phyloP scores from a whole-genome alignment of 805 yeast species.

The Hanseniaspora lachancei region DNA sequence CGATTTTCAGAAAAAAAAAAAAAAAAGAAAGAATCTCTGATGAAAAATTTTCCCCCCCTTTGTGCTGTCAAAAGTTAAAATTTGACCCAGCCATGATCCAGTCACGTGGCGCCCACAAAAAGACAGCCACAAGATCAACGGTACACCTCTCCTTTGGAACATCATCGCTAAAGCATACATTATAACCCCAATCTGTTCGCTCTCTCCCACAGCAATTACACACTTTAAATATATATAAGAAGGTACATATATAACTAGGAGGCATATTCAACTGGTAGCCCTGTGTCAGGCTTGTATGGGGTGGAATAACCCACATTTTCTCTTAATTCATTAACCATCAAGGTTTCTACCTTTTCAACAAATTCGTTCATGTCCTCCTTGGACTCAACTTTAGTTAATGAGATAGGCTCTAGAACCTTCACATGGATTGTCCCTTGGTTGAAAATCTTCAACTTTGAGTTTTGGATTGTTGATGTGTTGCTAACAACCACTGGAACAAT shows the following conservation, averaged over 20 bases:
- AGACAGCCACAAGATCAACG: background rate
- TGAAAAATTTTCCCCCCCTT: background rate
- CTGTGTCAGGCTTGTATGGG: slow-evolving; percentile 23
- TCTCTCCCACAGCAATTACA: background rate
- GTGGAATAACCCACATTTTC: slow-evolving; percentile 29
- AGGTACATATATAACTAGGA: background rate
- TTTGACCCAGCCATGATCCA: too few relatives aligned
- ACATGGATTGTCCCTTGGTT: slow-evolving; percentile 63
- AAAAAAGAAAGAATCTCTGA: too few relatives aligned
- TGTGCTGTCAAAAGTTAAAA: too few relatives aligned
- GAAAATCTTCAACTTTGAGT: slow-evolving; percentile 48
- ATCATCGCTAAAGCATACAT: too few relatives aligned
- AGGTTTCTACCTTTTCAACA: slow-evolving; percentile 39
- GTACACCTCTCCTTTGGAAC: too few relatives aligned
- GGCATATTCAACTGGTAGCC: slow-evolving; percentile 22
- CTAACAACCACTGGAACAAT: slow-evolving; percentile 78
- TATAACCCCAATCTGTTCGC: background rate
- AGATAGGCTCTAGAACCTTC: slow-evolving; percentile 69
- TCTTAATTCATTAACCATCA: slow-evolving; percentile 38
- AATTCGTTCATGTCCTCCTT: slow-evolving; percentile 59
- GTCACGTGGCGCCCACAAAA: background rate
- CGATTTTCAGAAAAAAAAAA: background rate
- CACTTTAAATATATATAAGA: too few relatives aligned
- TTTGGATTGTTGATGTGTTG: slow-evolving; percentile 66
- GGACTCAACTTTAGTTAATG: slow-evolving; percentile 49